Evolutionary conservation across 345 rosid species (phyloP).

Genomic region (Zanthoxylum bungeanum): DNA sequence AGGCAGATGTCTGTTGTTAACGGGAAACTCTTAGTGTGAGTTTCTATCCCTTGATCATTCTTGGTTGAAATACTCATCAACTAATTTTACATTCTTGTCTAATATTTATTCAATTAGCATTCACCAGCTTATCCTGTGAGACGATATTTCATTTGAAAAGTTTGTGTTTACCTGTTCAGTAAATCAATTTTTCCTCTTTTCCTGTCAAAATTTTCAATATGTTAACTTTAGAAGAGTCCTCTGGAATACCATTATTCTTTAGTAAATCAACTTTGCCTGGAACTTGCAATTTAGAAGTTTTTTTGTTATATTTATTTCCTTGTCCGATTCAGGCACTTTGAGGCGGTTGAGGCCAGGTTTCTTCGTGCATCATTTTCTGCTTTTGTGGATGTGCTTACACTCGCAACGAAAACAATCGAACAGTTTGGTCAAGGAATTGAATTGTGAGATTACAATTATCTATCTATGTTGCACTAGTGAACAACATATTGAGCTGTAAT

Average conservation of each 20-base stretch:
- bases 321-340: slow-evolving; percentile 54
- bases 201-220: not conserved
- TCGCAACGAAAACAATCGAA: slow-evolving; percentile 77
- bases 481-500: no score
- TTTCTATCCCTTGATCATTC: not conserved
- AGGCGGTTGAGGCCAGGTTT: slow-evolving; percentile 87
- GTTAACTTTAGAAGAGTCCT: not conserved
- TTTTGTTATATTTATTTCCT: not conserved
- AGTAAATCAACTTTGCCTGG: not conserved
- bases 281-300: not conserved
- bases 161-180: not conserved
- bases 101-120: not conserved
- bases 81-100: not conserved
- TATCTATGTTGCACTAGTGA: no score
- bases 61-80: not conserved
- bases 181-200: not conserved
- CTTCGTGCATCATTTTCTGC: slow-evolving; percentile 93
- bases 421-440: slow-evolving; percentile 53
- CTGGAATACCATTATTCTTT: not conserved
- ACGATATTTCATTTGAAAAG: not conserved
- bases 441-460: slow-evolving; percentile 21
- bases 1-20: slow-evolving; percentile 57
- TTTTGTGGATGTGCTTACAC: slow-evolving; percentile 68
- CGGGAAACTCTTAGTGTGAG: slow-evolving; percentile 83
- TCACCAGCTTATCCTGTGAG: not conserved